Evolutionary conservation across 2,329 filamentous ascomycete genomes (phyloP).

Genomic region (Aspergillus fumigatus): DNA sequence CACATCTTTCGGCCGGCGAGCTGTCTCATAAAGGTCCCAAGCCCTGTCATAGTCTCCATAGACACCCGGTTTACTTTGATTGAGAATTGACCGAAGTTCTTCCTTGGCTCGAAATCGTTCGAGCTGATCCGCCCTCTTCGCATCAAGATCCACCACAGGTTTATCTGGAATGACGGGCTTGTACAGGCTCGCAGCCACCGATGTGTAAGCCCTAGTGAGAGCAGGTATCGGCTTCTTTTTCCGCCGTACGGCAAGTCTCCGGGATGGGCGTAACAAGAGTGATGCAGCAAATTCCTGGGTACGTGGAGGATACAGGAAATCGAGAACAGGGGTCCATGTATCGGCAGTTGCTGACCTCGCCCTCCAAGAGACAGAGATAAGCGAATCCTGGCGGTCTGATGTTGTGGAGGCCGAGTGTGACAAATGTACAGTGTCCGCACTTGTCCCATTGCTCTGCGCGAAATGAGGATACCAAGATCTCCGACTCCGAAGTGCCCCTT

Average conservation of each 20-base stretch:
- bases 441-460: conserved; percentile 30
- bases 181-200: conserved; percentile 15
- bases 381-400: conserved; percentile 15
- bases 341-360: conserved; percentile 13
- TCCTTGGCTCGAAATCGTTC: conserved; percentile 13
- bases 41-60: conserved; percentile 32
- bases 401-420: conserved; percentile 28
- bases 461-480: conserved; percentile 33
- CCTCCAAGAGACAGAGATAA: conserved; percentile 8
- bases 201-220: conserved; percentile 24
- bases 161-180: conserved; percentile 4
- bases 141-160: conserved; percentile 4
- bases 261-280: conserved; percentile 21
- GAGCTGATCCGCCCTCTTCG: background rate
- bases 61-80: conserved; percentile 1
- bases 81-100: conserved; percentile 16
- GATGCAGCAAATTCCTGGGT: conserved; percentile 21
- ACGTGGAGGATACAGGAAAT: conserved; percentile 38
- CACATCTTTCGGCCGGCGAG: conserved; percentile 23
- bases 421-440: conserved; percentile 30
- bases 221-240: conserved; percentile 20
- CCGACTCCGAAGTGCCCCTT: conserved; percentile 34
- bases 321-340: conserved; percentile 26
- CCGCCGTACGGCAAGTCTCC: conserved; percentile 21
- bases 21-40: conserved; percentile 39